Evolutionary conservation across 2,329 filamentous ascomycete genomes (phyloP).

Genomic region (Aureobasidium musti): DNA sequence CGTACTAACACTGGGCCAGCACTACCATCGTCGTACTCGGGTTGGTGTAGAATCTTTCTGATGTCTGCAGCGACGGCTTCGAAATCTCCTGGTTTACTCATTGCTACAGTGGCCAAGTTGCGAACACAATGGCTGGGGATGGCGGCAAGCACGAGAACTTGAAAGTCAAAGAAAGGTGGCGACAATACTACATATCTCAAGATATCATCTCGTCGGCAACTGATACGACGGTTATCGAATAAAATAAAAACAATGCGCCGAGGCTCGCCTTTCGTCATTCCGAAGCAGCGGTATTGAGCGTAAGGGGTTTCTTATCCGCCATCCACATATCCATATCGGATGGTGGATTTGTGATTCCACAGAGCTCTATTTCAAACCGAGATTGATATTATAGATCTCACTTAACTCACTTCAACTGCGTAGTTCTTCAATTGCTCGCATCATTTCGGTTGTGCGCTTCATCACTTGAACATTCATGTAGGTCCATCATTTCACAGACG

Average conservation of each 20-base stretch:
- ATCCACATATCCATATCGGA: too few species aligned
- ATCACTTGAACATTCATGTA: background rate
- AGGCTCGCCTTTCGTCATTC: conserved; percentile 18
- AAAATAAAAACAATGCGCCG: conserved; percentile 13
- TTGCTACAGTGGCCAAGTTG: conserved; percentile 1
- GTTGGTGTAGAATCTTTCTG: conserved; percentile 46
- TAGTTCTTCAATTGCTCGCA: background rate
- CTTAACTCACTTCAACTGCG: background rate
- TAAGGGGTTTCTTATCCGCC: background rate
- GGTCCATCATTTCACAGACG: too few species aligned
- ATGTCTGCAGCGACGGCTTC: conserved; percentile 34
- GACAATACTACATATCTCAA: background rate
- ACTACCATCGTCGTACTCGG: conserved; percentile 66
- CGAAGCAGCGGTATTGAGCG: background rate
- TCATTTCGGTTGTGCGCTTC: background rate
- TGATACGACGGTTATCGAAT: background rate
- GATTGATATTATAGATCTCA: background rate
- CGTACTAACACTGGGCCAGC: conserved; percentile 65
- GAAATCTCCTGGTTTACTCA: conserved; percentile 33
- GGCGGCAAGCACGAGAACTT: background rate
- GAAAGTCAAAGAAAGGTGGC: conserved; percentile 3
- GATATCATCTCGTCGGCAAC: conserved; percentile 15
- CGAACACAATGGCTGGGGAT: background rate
- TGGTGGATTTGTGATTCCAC: background rate
- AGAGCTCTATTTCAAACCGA: background rate